phyloP scores from a whole-genome alignment of 1,284 basidiomycete genomes.

The Austropuccinia psidii region DNA sequence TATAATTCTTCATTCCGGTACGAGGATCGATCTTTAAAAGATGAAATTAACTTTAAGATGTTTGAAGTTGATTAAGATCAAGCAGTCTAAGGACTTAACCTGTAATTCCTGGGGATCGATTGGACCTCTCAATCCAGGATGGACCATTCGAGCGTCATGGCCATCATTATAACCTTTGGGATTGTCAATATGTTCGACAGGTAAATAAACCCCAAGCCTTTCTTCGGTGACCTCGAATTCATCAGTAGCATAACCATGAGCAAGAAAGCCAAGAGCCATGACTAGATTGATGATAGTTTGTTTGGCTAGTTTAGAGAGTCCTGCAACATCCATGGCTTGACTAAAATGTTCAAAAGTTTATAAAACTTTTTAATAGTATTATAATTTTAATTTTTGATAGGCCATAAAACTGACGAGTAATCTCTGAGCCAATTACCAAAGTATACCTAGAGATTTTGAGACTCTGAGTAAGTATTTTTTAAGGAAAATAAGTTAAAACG shows the following conservation, averaged over 20 bases:
- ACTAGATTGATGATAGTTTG: constrained; percentile 36
- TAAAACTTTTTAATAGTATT: not conserved
- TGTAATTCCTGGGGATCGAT: constrained; percentile 55
- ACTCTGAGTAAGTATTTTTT: not conserved
- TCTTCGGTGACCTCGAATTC: constrained; percentile 88
- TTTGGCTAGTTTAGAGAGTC: constrained; percentile 34
- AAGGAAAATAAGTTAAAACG: not conserved
- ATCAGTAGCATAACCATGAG: constrained; percentile 43
- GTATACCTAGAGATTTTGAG: constrained; percentile 17
- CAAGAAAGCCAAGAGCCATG: constrained; percentile 34
- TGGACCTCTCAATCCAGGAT: constrained; percentile 70
- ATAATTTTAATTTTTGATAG: not conserved
- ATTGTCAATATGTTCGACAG: constrained; percentile 67
- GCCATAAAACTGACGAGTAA: constrained; percentile 22
- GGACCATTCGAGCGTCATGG: constrained; percentile 64
- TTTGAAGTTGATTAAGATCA: not conserved
- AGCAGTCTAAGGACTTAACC: not conserved
- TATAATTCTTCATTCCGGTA: constrained; percentile 94
- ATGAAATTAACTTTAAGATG: not conserved
- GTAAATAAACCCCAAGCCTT: constrained; percentile 66
- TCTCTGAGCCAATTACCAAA: constrained; percentile 38
- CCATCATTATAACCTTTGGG: constrained; percentile 43
- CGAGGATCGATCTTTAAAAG: constrained; percentile 64
- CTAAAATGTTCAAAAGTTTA: not conserved
- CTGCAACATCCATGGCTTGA: constrained; percentile 38